phyloP scores from a whole-genome alignment of 768 basidiomycete genomes.

The Pholiota conissans region DNA sequence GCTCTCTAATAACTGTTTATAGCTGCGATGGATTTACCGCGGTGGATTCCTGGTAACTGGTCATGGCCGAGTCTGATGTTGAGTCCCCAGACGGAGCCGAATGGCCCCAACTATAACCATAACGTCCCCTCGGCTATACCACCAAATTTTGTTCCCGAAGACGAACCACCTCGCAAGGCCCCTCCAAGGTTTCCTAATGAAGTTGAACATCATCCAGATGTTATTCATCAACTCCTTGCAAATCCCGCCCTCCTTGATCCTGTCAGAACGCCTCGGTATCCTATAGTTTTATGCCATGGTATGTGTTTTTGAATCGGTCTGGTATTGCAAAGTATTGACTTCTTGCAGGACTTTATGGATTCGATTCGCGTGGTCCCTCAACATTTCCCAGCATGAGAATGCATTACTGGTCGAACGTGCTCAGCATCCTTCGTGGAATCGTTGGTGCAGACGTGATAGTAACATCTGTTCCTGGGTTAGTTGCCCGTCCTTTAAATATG shows the following conservation, averaged over 20 bases:
- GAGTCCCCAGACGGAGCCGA: not conserved
- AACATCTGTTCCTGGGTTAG: constrained; percentile 90
- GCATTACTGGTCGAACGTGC: constrained; percentile 93
- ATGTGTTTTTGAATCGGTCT: constrained; percentile 19
- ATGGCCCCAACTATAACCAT: not conserved
- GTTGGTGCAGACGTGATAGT: constrained; percentile 95
- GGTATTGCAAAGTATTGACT: not conserved
- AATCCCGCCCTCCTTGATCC: constrained; percentile 82
- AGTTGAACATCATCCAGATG: constrained; percentile 35
- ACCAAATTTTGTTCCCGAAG: constrained; percentile 16
- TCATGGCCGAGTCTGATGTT: constrained; percentile 23
- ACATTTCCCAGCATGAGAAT: constrained; percentile 81
- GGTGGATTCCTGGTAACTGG: constrained; percentile 26
- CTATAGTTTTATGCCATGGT: constrained; percentile 97
- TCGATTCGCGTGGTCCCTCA: constrained; percentile 84
- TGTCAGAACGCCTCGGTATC: constrained; percentile 76
- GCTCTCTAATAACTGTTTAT: not conserved
- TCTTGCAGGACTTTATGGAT: constrained; percentile 87
- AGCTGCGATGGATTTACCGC: constrained; percentile 18
- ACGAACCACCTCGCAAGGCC: constrained; percentile 8
- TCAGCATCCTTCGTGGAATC: constrained; percentile 74
- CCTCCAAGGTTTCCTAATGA: constrained; percentile 35
- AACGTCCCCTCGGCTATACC: constrained; percentile 13
- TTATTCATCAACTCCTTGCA: constrained; percentile 68
- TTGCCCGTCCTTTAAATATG: constrained; percentile 7